Evolutionary conservation across 1,139 yeast genomes (phyloP), one percentile per base, ranked within the genome.

Genomic region (Torulaspora globosa): DNA sequence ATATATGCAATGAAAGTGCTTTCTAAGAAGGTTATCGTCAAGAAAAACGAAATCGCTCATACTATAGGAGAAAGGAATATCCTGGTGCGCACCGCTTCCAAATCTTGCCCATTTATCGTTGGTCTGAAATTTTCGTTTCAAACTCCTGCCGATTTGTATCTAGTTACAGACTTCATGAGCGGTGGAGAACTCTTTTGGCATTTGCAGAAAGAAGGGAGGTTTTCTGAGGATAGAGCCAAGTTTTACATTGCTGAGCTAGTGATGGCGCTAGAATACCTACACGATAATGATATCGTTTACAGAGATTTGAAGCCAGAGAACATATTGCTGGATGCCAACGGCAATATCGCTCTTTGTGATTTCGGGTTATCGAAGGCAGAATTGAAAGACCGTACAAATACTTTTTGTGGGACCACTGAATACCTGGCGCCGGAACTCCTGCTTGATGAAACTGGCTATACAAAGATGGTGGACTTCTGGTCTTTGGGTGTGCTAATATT

Each of bases 161-260:
- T 92, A 48, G 97, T 92, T 26, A 92, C 97, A 1, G 98, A 92
- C 69, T 92, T 86, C 70, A 90, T 92, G 97, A 83, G 95, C 39
- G 98, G 98, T 35, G 98, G 98, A 49, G 98, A 92, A 69, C 74
- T 92, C 55, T 92, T 92, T 66, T 90, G 96, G 96, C 97, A 92
- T 70, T 74, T 92, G 63, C 97, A 92, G 69, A 87, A 87, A 63
- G 97, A 92, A 66, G 96, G 97, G 35, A 79, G 96, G 55, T 92
- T 92, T 64, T 69, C 84, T 48, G 97, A 92, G 71, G 90, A 84
- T 47, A 76, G 97, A 51, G 97, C 97, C 43, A 89, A 87, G 70
- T 92, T 92, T 63, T 92, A 92, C 68, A 90, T 92, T 67, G 97
- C 97, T 1, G 97, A 92, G 69, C 76, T 92, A 63, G 88, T 92